Evolutionary conservation across 2,329 filamentous ascomycete genomes (phyloP), one percentile per base, ranked within the genome.

Genomic region (Colletotrichum sp.): DNA sequence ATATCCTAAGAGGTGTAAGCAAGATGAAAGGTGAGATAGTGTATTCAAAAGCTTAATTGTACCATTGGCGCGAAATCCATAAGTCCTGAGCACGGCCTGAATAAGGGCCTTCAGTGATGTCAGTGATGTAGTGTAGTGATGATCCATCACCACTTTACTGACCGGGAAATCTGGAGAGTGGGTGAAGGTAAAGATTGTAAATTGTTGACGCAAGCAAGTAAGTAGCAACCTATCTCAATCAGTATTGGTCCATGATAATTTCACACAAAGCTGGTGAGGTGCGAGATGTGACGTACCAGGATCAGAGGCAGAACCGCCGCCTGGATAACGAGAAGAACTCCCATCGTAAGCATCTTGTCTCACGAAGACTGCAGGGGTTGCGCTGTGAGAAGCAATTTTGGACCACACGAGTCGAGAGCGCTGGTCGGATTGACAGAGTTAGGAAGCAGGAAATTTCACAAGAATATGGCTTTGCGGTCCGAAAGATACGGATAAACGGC

Each of bases 41-140:
- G 44, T 52, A 21, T 21, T 24, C n/a, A 5, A 52, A 52, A 24
- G n/a, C 6, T 10, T 8, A 1, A 30, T 24, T n/a, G 0, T 26
- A 72, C 71, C 64, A 72, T 62, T 68, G 24, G 1, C 71, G 52
- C 7, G 71, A 72, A n/a, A 72, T 28, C 71, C 71, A 72, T 3
- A 72, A 18, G 13, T 72, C 71, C 16, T 72, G 63, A 30, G 13
- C 24, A 24, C 62, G 62, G n/a, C 32, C 70, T 32, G 63, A 49
- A 18, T 59, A 44, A 3, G 70, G 70, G 15, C 70, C 70, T 72
- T 26, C 10, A 16, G 44, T 9, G 16, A n/a, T n/a, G 24, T 44
- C 5, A 59, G 32, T n/a, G 18, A 15, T 9, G 8, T 12, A 2
- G 24, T 32, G 16, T 28, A 13, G 16, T 49, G 39, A 21, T 32